These are phyloP conservation scores for Fusarium oxysporum DNA, from an alignment of 2,329 filamentous ascomycete species.

Conservation along the genomic window DNA sequence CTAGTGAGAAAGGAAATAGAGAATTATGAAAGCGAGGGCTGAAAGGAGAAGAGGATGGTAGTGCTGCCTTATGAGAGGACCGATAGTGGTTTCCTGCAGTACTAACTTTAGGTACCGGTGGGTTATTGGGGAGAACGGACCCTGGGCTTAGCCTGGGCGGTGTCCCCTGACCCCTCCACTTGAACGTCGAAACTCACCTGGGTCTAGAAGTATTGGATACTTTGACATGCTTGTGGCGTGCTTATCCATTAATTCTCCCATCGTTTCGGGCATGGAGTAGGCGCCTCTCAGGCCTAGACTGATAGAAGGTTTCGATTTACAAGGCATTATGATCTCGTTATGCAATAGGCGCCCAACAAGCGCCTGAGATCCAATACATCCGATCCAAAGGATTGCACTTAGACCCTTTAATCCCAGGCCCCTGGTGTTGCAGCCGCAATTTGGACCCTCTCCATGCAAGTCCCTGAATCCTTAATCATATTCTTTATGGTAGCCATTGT, in stretches of 20 bases:
- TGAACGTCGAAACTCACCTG: conserved; percentile 2
- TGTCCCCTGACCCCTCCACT: conserved; percentile 29
- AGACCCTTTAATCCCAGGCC: conserved; percentile 21
- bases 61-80: conserved; percentile 37
- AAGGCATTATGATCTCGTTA: conserved; percentile 15
- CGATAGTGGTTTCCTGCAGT: conserved; percentile 11
- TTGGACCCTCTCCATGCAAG: conserved; percentile 30
- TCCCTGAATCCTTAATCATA: conserved; percentile 20
- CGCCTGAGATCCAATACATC: conserved; percentile 19
- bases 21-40: conserved; percentile 10
- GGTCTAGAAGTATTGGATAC: conserved; percentile 2
- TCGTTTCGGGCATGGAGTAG: conserved; percentile 44
- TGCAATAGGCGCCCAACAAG: conserved; percentile 38
- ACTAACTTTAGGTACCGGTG: conserved; percentile 18
- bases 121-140: conserved; percentile 36
- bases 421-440: conserved; percentile 31
- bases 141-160: conserved; percentile 40
- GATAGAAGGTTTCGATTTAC: conserved; percentile 17
- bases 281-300: conserved; percentile 35
- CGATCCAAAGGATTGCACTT: neutral
- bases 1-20: neutral
- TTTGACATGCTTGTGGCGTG: conserved; percentile 25
- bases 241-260: conserved; percentile 14
- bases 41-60: conserved; percentile 35
- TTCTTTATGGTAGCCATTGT: neutral